These are phyloP conservation scores for Orbilia quercus DNA, from an alignment of 2,329 filamentous ascomycete genomes.

Conservation along the genomic window DNA sequence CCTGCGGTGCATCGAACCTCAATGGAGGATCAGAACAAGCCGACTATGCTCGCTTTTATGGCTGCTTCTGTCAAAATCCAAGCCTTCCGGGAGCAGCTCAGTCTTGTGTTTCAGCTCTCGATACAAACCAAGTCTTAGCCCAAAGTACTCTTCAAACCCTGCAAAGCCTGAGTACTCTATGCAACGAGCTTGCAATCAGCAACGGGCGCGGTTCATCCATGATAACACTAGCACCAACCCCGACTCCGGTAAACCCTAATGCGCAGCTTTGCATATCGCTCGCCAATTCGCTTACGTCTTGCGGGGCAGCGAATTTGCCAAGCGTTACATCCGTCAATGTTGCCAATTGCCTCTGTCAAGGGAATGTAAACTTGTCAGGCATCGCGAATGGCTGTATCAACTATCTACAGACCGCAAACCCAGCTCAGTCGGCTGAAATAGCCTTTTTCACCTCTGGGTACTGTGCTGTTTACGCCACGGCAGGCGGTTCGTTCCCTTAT, in stretches of 20 bases:
- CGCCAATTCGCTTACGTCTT: constrained; percentile 15
- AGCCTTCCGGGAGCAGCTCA: background rate
- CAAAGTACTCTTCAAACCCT: constrained; percentile 22
- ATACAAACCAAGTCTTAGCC: constrained; percentile 12
- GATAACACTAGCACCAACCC: background rate
- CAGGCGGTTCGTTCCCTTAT: background rate
- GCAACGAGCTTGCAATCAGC: constrained; percentile 18
- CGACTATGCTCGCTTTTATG: constrained; percentile 10
- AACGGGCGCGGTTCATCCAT: constrained; percentile 4
- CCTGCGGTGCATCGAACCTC: constrained; percentile 15
- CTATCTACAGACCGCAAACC: constrained; percentile 25
- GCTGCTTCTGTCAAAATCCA: constrained; percentile 26
- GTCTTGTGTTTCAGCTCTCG: constrained; percentile 3
- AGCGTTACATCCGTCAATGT: constrained; percentile 21
- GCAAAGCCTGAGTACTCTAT: constrained; percentile 17
- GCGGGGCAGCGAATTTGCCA: constrained; percentile 19
- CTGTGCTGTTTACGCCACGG: constrained; percentile 7
- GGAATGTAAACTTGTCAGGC: constrained; percentile 15
- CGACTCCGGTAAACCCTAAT: background rate
- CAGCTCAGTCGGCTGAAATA: constrained; percentile 13
- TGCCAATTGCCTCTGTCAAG: constrained; percentile 15
- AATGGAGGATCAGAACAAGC: constrained; percentile 1
- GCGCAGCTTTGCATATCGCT: constrained; percentile 4
- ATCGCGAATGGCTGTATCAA: constrained; percentile 9
- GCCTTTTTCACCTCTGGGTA: constrained; percentile 21